Evolutionary conservation across 768 basidiomycete species (phyloP).

Genomic region (Tricholomella constricta): DNA sequence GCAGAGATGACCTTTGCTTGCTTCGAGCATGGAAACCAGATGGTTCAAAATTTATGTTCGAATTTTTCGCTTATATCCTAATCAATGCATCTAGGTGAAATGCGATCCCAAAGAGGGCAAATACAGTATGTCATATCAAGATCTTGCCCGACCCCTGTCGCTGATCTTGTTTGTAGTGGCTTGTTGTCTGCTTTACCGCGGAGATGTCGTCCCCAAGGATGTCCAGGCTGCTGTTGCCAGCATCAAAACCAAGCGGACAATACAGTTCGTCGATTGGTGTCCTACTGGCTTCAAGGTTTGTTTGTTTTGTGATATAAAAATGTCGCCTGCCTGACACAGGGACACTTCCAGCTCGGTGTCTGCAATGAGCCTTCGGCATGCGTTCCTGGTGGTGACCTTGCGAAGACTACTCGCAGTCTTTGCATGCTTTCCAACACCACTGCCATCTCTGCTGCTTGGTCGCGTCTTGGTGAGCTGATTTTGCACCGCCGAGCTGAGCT

Average conservation of each 20-base stretch:
- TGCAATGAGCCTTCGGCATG: slow-evolving; percentile 94
- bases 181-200: slow-evolving; percentile 89
- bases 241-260: slow-evolving; percentile 97
- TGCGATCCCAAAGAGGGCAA: slow-evolving; percentile 98
- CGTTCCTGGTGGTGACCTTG: slow-evolving; percentile 94
- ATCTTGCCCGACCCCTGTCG: neutral
- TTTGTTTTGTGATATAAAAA: neutral
- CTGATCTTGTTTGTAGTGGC: slow-evolving; percentile 62
- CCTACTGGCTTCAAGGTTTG: slow-evolving; percentile 91
- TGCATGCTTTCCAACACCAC: slow-evolving; percentile 99
- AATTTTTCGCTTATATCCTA: neutral
- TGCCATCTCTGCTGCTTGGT: slow-evolving; percentile 94
- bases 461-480: slow-evolving; percentile 61
- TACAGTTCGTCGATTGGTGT: slow-evolving; percentile 99
- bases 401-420: slow-evolving; percentile 89
- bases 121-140: slow-evolving; percentile 72
- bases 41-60: slow-evolving; percentile 48
- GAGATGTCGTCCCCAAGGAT: slow-evolving; percentile 97
- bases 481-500: neutral
- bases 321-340: slow-evolving; percentile 11
- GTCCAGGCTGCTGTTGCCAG: slow-evolving; percentile 88
- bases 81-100: slow-evolving; percentile 38
- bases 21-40: slow-evolving; percentile 96
- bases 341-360: slow-evolving; percentile 74
- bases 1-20: slow-evolving; percentile 98